Conservation (phyloP, 176 grass and related monocot species). For the Eleusine indica region DNA sequence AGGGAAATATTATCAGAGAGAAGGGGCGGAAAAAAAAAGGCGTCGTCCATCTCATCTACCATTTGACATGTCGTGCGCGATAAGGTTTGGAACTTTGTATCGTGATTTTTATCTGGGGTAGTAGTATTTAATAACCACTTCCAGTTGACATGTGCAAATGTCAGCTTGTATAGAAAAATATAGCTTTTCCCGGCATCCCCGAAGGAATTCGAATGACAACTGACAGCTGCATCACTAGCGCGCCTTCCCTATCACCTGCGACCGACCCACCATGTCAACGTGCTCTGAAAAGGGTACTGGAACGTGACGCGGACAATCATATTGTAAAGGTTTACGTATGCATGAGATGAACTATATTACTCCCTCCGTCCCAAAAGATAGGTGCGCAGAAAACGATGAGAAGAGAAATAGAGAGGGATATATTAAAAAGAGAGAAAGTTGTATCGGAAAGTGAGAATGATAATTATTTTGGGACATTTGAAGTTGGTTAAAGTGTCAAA, state of each 20-base stretch:
- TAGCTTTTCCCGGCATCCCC: background rate
- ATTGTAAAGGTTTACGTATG: background rate
- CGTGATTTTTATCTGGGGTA: background rate
- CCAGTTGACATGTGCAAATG: slow-evolving; percentile 21
- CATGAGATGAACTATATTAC: background rate
- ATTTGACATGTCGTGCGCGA: background rate
- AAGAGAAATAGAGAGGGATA: no score
- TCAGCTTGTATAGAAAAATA: slow-evolving; percentile 24
- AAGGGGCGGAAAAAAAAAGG: background rate
- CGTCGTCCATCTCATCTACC: background rate
- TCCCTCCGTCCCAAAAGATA: no score
- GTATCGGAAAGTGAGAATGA: no score
- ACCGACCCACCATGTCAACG: background rate
- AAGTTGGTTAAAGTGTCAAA: no score
- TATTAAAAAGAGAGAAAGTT: no score
- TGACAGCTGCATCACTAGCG: background rate
- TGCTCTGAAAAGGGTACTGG: slow-evolving; percentile 2
- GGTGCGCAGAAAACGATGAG: no score
- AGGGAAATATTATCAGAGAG: background rate
- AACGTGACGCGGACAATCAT: background rate
- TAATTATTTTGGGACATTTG: no score
- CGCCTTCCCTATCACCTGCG: background rate
- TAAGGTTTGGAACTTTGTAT: background rate
- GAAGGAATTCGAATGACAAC: background rate
- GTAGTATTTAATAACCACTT: background rate